phyloP scores from a whole-genome alignment of 805 yeast genomes.

The Lipomyces anomalus region DNA sequence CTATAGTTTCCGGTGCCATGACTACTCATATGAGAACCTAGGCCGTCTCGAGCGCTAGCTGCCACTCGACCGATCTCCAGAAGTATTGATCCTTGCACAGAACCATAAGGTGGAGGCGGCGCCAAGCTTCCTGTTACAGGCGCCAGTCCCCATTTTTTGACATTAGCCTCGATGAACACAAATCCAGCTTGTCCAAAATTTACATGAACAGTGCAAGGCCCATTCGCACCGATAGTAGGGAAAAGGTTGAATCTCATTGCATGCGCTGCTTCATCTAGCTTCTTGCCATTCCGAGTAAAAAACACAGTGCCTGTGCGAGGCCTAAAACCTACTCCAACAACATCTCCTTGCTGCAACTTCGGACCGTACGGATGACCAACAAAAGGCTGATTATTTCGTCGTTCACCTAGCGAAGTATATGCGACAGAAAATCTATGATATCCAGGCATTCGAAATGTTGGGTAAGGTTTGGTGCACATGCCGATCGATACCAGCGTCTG shows the following conservation, averaged over 20 bases:
- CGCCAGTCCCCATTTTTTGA: constrained; percentile 94
- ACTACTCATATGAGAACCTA: constrained; percentile 6
- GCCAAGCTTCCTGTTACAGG: constrained; percentile 80
- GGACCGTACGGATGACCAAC: constrained; percentile 53
- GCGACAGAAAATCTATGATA: constrained; percentile 76
- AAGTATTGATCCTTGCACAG: constrained; percentile 69
- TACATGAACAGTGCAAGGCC: constrained; percentile 76
- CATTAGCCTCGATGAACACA: constrained; percentile 87
- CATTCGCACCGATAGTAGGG: constrained; percentile 86
- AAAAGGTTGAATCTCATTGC: constrained; percentile 68
- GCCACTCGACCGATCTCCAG: constrained; percentile 42
- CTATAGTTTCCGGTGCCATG: constrained; percentile 4
- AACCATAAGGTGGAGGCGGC: constrained; percentile 90
- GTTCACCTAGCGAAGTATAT: constrained; percentile 80
- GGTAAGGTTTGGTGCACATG: constrained; percentile 80
- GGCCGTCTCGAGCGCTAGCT: constrained; percentile 6
- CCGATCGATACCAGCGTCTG: constrained; percentile 61
- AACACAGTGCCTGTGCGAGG: constrained; percentile 79
- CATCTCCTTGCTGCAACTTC: constrained; percentile 70
- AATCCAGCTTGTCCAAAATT: constrained; percentile 86
- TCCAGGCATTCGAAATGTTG: constrained; percentile 89
- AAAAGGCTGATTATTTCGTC: constrained; percentile 78
- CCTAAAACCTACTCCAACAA: constrained; percentile 85
- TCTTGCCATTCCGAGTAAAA: constrained; percentile 92
- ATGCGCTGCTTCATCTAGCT: constrained; percentile 70